Percentiles rank a stretch among this genome's conserved stretches.
Conservation (phyloP, 2,329 filamentous ascomycete genomes). For the Triangularia setosa region DNA sequence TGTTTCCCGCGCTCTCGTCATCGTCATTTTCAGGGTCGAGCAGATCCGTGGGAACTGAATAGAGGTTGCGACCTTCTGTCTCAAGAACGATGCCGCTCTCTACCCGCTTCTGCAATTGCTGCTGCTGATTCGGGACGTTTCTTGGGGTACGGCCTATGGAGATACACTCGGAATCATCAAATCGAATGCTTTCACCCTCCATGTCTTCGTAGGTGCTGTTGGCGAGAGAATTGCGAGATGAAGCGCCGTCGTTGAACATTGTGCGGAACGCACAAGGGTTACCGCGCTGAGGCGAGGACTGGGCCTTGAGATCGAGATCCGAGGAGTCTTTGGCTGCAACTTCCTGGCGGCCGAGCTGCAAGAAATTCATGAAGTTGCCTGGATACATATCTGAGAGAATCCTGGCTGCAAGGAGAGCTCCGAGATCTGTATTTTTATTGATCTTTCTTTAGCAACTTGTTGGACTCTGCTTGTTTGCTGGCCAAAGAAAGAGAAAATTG, state of each 20-base stretch:
- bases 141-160: constrained; percentile 15
- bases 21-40: neutral
- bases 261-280: constrained; percentile 19
- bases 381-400: neutral
- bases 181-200: constrained; percentile 5
- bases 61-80: neutral
- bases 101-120: neutral
- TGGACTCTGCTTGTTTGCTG: neutral
- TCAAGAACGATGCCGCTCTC: neutral
- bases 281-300: constrained; percentile 6
- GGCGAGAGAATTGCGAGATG: constrained; percentile 1
- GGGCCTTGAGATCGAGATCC: neutral
- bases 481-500: neutral
- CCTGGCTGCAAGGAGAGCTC: neutral
- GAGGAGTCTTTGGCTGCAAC: neutral
- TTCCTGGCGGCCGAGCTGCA: neutral
- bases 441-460: neutral
- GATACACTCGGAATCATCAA: constrained; percentile 21
- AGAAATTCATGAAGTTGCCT: neutral
- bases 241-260: constrained; percentile 11
- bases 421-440: neutral
- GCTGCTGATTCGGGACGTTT: neutral
- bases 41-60: neutral
- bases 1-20: neutral
- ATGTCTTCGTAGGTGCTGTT: constrained; percentile 7